Evolutionary conservation across 345 rosid species (phyloP), one percentile per base, ranked within the genome.

Genomic region (Arabidopsis arenosa): DNA sequence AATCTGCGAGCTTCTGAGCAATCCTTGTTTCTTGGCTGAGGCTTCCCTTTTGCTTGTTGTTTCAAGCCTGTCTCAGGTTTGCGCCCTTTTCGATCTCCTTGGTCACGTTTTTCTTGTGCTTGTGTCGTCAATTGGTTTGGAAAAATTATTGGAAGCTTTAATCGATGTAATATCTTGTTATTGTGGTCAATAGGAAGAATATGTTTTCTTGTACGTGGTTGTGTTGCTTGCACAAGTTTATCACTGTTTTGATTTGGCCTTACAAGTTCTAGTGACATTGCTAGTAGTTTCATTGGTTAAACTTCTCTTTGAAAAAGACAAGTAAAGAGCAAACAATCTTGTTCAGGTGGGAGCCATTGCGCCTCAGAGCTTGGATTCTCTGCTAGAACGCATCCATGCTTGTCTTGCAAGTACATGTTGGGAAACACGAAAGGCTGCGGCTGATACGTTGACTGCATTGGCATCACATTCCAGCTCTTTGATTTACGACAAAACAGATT

Each of bases 341-440:
- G 72, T 84, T 75, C 89, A 96, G 98, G 97, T 86, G 53, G 97
- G 93, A 80, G 94, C 97, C 57, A 86, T 96, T 83, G 87, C 92
- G 63, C 97, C 92, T 9, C 97, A 85, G 70, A 90, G 91, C 72
- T 79, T 96, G 77, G 95, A 88, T 14, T 73, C 88, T 21, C 81
- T 96, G 84, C 79, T 96, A 77, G 95, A 93, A 75, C 83, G 86
- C 73, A 91, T 93, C 66, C 94, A 88, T 71, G 97, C 87, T 15
- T 93, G 96, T 82, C 90, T 96, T 64, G 88, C 92, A 53, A 96
- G 92, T 85, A 73, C 97, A 69, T 98, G 93, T 83, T 96, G 98
- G 99, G 93, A 84, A 5, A 91, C 97, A 28, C 93, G 99, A 11
- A 96, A 96, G 81, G 98, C 99, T 71, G 96, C 98, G 61, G 90